phyloP scores from a whole-genome alignment of 228 moss, liverwort and hornwort species.

The Sphagnum magellanicum region DNA sequence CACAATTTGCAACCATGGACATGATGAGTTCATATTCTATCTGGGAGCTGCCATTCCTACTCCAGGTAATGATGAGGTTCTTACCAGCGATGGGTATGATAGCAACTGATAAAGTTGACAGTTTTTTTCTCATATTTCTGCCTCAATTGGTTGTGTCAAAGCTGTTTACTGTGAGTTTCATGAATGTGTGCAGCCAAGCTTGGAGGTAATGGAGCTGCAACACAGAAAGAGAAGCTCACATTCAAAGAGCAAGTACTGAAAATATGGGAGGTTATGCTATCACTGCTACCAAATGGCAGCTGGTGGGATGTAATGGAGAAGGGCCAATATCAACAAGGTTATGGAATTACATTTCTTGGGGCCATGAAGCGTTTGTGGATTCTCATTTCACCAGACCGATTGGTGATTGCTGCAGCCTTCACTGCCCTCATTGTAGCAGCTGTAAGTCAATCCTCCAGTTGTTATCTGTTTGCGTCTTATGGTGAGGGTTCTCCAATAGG shows the following conservation, averaged over 20 bases:
- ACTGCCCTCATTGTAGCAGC: conserved; percentile 81
- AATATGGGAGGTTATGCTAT: conserved; percentile 36
- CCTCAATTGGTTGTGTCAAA: too few species aligned
- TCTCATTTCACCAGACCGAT: conserved; percentile 66
- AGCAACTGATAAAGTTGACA: too few species aligned
- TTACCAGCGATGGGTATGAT: too few species aligned
- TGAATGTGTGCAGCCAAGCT: conserved; percentile 24
- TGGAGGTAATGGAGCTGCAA: conserved; percentile 33
- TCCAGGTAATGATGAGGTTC: too few species aligned
- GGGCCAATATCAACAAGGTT: conserved; percentile 18
- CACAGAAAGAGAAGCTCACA: conserved; percentile 18
- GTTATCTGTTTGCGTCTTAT: background rate
- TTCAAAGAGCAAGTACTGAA: conserved; percentile 18
- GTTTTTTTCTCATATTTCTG: too few species aligned
- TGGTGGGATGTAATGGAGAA: conserved; percentile 79
- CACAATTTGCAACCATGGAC: too few species aligned
- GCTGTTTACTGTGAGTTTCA: too few species aligned
- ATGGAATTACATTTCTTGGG: conserved; percentile 54
- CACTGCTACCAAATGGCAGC: conserved; percentile 62
- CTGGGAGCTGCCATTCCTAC: too few species aligned
- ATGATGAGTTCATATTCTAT: too few species aligned
- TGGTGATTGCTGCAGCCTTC: conserved; percentile 62
- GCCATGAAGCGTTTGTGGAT: conserved; percentile 85
- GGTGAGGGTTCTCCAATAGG: background rate
- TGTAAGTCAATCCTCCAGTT: conserved; percentile 41